A percentile compares a stretch with the other conserved stretches of the same genome.
phyloP scores from a whole-genome alignment of 169 alveolate species.

The Fabrea salina region DNA sequence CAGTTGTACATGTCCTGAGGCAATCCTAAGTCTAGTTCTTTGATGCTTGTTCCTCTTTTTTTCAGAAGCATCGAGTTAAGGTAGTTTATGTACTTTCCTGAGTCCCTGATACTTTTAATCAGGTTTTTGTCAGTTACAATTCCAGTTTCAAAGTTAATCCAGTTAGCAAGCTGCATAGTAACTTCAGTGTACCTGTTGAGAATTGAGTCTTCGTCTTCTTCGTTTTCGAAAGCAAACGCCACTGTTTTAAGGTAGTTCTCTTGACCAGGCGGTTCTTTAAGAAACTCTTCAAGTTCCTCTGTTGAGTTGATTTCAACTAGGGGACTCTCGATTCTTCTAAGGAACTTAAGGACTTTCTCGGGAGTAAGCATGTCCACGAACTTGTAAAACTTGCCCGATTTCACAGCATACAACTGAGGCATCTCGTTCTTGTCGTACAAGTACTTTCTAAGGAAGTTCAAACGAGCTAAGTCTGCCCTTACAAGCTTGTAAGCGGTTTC shows the following conservation, averaged over 20 bases:
- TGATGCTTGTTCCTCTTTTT: background rate
- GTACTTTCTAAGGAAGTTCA: background rate
- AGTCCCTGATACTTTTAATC: background rate
- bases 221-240: slow-evolving; percentile 7
- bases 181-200: background rate
- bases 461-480: background rate
- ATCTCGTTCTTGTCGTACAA: background rate
- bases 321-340: background rate
- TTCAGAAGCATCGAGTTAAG: background rate
- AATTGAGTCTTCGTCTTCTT: background rate
- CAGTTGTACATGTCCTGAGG: background rate
- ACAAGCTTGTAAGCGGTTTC: background rate
- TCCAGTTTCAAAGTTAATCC: background rate
- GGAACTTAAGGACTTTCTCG: background rate
- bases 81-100: slow-evolving; percentile 8
- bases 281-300: slow-evolving; percentile 17
- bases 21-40: slow-evolving; percentile 3
- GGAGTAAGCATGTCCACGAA: background rate
- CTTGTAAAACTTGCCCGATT: background rate
- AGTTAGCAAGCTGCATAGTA: background rate
- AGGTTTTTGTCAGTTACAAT: slow-evolving; percentile 18
- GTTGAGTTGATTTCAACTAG: background rate
- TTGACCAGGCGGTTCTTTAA: background rate
- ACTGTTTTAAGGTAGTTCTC: background rate
- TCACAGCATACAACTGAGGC: background rate